phyloP scores from a whole-genome alignment of 371 early-diverging fungal genomes.

The Quaeritorhiza haematococci region DNA sequence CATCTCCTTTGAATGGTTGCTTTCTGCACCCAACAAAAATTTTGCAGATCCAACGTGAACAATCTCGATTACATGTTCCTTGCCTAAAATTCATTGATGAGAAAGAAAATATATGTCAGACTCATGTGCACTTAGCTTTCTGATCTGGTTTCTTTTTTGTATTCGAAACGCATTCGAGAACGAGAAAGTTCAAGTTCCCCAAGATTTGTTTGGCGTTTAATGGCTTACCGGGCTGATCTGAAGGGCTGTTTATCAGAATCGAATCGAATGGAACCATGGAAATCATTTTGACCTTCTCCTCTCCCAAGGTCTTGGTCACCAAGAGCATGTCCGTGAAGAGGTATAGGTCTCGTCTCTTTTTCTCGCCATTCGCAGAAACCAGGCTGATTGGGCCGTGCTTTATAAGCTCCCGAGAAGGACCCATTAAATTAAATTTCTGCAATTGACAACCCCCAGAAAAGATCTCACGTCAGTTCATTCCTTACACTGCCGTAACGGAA shows the following conservation, averaged over 20 bases:
- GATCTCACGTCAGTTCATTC: neutral
- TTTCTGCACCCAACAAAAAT: constrained; percentile 20
- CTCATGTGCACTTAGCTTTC: too few relatives aligned
- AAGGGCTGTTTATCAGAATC: constrained; percentile 31
- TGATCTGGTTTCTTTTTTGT: too few relatives aligned
- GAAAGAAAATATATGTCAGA: too few relatives aligned
- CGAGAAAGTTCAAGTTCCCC: neutral
- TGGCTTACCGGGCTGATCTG: constrained; percentile 15
- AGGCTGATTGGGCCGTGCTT: constrained; percentile 29
- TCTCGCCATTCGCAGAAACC: constrained; percentile 17
- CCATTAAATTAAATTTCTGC: constrained; percentile 37
- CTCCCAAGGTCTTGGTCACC: constrained; percentile 28
- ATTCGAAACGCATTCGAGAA: neutral
- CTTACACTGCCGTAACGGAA: neutral
- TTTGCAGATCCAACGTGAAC: constrained; percentile 26
- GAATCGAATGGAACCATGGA: constrained; percentile 40
- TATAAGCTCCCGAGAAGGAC: constrained; percentile 36
- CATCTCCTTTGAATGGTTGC: constrained; percentile 7
- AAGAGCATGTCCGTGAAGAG: constrained; percentile 48
- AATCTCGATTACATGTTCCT: constrained; percentile 30
- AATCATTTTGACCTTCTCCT: constrained; percentile 36
- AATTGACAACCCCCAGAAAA: too few relatives aligned
- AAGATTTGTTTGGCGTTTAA: neutral
- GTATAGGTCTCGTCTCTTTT: constrained; percentile 36
- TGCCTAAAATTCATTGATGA: too few relatives aligned